Conservation (phyloP, 345 rosid species). For the Noccaea bulbosa region DNA sequence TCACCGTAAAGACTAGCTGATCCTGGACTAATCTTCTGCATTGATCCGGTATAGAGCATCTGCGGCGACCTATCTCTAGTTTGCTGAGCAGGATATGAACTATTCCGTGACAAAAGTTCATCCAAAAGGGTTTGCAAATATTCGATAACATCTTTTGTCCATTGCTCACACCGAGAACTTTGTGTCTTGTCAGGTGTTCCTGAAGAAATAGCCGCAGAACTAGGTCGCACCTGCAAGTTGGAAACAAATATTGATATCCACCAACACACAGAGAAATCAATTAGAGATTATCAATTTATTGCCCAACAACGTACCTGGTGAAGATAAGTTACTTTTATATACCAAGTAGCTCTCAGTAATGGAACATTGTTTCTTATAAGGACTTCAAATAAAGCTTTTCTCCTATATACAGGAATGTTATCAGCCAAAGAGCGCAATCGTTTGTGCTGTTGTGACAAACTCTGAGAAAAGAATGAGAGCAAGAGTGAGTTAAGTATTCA, state of each 20-base stretch:
- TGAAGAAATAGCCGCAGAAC: constrained; percentile 64
- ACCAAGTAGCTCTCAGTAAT: constrained; percentile 95
- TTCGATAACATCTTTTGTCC: constrained; percentile 97
- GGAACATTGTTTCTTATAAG: constrained; percentile 95
- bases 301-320: constrained; percentile 68
- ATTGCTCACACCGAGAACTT: constrained; percentile 73
- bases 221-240: constrained; percentile 73
- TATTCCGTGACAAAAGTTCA: constrained; percentile 68
- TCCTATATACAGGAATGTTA: constrained; percentile 84
- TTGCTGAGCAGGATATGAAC: constrained; percentile 63
- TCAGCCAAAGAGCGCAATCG: constrained; percentile 85
- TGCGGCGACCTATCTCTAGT: constrained; percentile 70
- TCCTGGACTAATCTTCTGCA: constrained; percentile 62
- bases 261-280: constrained; percentile 15
- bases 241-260: constrained; percentile 43
- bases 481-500: constrained; percentile 31
- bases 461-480: constrained; percentile 47
- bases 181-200: constrained; percentile 71
- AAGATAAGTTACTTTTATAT: constrained; percentile 91
- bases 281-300: not conserved
- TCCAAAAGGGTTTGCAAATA: constrained; percentile 84
- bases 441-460: constrained; percentile 88
- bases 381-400: constrained; percentile 80
- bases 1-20: constrained; percentile 65
- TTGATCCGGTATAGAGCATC: constrained; percentile 67